Base-by-base conservation (phyloP, 2,329 filamentous ascomycete species). In the Fusarium domesticum region DNA sequence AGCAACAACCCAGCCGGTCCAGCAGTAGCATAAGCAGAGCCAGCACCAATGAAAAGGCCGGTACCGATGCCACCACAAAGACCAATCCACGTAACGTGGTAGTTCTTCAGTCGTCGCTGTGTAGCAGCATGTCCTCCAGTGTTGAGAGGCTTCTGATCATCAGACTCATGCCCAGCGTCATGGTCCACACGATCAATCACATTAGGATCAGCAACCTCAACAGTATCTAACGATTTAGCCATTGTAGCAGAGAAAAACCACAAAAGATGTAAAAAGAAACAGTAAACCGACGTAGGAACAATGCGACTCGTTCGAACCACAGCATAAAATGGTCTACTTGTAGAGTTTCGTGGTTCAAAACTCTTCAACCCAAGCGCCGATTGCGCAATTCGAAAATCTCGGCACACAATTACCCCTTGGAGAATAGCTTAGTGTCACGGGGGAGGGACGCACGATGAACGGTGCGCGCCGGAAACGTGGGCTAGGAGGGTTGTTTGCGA, bases 61-160 rank as follows among this genome's bases (percentile, higher is more conserved):
- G 56, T 59, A 16, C 56, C 56, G 0, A 59, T 59, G 6, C 53
- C 56, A 38, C 53, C 53, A 25, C 53, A 53, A 14, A 59, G 51
- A 17, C 56, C 54, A 6, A 59, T 59, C 53, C 57, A 59, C 0
- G 56, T 59, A 18, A 59, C 50, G 11, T 59, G 56, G 11, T 58
- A 58, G 2, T 45, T 46, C 5, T 58, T 56, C 20, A 58, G 30
- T 1, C 55, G 43, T 31, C 56, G 43, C 15, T 58, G 56, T 0
- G 56, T 58, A 23, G 56, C 44, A 0, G 51, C 56, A 11, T 58
- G 55, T 0, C 56, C 56, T 4, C 56, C 56, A 3, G 47, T 45
- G 18, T 56, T 58, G 12, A 58, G 56, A 5, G 51, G 55, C 34
- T 51, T 47, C 11, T 54, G 32, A 33, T 51, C 41, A 4, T 43